Evolutionary conservation across 805 yeast genomes (phyloP), one percentile per base, ranked within the genome.

Genomic region (Kazachstania psychrophila): DNA sequence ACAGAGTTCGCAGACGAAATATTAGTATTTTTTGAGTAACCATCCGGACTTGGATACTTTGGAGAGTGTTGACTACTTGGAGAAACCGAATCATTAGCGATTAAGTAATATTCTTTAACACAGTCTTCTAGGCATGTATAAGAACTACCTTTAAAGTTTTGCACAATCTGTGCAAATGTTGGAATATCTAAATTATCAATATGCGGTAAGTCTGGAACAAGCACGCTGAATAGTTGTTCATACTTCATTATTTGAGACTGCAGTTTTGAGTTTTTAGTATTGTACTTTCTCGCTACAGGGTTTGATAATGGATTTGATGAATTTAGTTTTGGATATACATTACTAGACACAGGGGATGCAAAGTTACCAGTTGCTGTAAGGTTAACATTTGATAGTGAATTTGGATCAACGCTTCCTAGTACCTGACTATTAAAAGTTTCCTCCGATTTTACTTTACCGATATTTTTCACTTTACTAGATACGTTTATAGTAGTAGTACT

Each of bases 141-240:
- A 12, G 33, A 22, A 25, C 36, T 31, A 6, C 34, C 36, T 31
- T 44, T 46, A 24, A 48, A 46, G 28, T 47, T 47, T 22, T 47
- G 48, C 24, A 45, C 44, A 17, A 54, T 45, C 24, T 52, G 54
- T 7, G 40, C 31, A 23, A 57, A 56, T 9, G 54, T 43, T 6
- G 55, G 51, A 11, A 50, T 36, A 43, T 56, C 58, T 11, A 57
- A 13, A 3, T 40, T 25, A 14, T 51, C 48, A 12, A 57, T 49
- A 23, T 49, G 49, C 5, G 55, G 55, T 28, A 55, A 35, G 23
- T 47, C 45, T 6, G 60, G 60, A 36, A 56, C 34, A 17, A 57
- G 18, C 12, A 42, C 48, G 6, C 41, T 40, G 17, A 57, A 43
- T n/a, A 57, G 34, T 15, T 37, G 33, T 31, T 47, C 45, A 32